Evolutionary conservation across 768 basidiomycete genomes (phyloP).

Genomic region (Tylopilus sp.): DNA sequence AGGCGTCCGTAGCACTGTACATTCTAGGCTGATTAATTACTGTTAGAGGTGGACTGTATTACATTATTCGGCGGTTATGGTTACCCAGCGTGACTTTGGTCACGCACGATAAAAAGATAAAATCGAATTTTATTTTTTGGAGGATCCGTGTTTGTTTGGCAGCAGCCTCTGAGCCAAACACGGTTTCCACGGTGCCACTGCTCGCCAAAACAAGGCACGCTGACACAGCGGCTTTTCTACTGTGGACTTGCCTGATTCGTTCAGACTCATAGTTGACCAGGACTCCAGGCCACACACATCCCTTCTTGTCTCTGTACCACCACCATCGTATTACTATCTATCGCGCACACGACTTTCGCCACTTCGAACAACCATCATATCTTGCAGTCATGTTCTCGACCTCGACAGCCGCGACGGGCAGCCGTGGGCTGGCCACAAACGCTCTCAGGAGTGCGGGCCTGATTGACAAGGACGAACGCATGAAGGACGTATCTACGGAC

Average conservation of each 20-base stretch:
- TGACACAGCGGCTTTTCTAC: slow-evolving; percentile 22
- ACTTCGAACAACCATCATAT: neutral
- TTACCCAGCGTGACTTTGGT: slow-evolving; percentile 19
- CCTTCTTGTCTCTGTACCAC: slow-evolving; percentile 17
- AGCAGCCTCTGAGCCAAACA: slow-evolving; percentile 26
- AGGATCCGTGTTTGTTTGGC: slow-evolving; percentile 23
- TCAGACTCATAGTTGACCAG: slow-evolving; percentile 9
- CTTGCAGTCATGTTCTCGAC: slow-evolving; percentile 52
- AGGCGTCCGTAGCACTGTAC: neutral
- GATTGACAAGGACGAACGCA: slow-evolving; percentile 70
- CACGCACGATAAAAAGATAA: slow-evolving; percentile 5
- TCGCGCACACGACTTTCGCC: neutral
- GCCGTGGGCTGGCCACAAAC: slow-evolving; percentile 54
- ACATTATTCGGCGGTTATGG: slow-evolving; percentile 10
- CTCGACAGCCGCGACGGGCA: slow-evolving; percentile 54
- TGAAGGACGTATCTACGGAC: slow-evolving; percentile 64
- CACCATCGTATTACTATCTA: slow-evolving; percentile 5
- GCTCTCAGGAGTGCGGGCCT: slow-evolving; percentile 71
- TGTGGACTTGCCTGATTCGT: slow-evolving; percentile 17
- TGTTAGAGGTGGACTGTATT: slow-evolving; percentile 9
- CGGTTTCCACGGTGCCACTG: slow-evolving; percentile 5
- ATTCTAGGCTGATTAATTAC: slow-evolving; percentile 1
- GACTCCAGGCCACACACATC: neutral
- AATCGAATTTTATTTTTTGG: neutral
- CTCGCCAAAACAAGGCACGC: slow-evolving; percentile 19